Evolutionary conservation across 805 yeast genomes (phyloP), one percentile per base, ranked within the genome.

Genomic region (Ogataea thermomethanolica): DNA sequence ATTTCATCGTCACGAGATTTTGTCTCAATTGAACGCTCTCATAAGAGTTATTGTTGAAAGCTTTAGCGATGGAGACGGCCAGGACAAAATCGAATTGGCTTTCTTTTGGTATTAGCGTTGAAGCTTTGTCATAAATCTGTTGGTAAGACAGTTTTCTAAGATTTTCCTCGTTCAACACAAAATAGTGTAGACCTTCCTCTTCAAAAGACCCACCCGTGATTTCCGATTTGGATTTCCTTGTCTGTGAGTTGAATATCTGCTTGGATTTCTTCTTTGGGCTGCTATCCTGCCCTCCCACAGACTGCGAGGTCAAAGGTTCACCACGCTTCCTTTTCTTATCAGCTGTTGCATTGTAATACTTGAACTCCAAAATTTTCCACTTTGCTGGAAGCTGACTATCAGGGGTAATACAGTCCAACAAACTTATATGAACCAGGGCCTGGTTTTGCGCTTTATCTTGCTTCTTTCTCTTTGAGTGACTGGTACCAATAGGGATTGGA

Each of bases 51-150:
- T 49, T 54, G 53, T 75, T 76, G 66, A 85, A 88, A 0, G 95
- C 78, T 59, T 87, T 88, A 1, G 89, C 86, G 23, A 76, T 67
- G 5, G 79, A 64, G 1, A 83, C 81, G 31, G 72, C 74, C 27
- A 81, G 59, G 1, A 81, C 73, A 51, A 81, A 86, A 25, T 76
- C 79, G 43, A 71, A 70, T 79, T 85, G 78, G 26, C 64, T 68
- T n/a, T 79, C 79, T 25, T 70, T 56, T 3, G 96, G 95, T 13
- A 84, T 59, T 8, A 61, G 61, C 26, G 67, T 73, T 46, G 66
- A 55, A 3, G 84, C 89, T 43, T 69, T 75, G 39, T 81, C 85
- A 52, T 69, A 79, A 13, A 84, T 70, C 53, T 84, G 84, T 46
- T 79, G 81, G 17, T 76, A 58, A 0, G 82, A 63, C 14, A 74